A percentile compares a stretch with the other conserved stretches of the same genome.
phyloP scores from a whole-genome alignment of 2,329 filamentous ascomycete species.

The Xylariaceae sp. region DNA sequence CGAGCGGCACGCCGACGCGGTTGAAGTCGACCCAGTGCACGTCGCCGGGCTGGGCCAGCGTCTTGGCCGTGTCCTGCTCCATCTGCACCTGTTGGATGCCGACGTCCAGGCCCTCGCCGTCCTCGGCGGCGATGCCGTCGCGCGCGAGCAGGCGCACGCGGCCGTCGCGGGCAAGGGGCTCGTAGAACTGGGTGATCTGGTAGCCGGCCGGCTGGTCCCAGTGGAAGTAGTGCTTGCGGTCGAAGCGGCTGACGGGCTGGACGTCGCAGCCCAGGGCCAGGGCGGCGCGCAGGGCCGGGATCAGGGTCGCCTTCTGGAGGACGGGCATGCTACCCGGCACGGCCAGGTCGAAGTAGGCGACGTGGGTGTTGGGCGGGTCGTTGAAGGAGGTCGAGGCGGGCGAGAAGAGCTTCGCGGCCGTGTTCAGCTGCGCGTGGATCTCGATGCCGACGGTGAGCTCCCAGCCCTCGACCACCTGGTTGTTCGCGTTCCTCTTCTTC shows the following conservation, averaged over 20 bases:
- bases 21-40: constrained; percentile 87
- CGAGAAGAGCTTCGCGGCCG: constrained; percentile 83
- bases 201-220: constrained; percentile 96
- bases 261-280: constrained; percentile 75
- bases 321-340: constrained; percentile 82
- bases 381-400: constrained; percentile 57
- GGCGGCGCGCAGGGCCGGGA: constrained; percentile 86
- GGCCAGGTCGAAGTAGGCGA: constrained; percentile 80
- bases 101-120: constrained; percentile 62
- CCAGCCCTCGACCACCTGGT: constrained; percentile 62
- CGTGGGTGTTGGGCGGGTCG: constrained; percentile 73
- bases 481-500: constrained; percentile 37
- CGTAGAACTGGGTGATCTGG: constrained; percentile 95
- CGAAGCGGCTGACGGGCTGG: constrained; percentile 72
- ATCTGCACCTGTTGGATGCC: constrained; percentile 92
- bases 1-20: constrained; percentile 78
- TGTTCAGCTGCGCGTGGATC: constrained; percentile 94
- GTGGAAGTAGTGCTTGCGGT: constrained; percentile 98
- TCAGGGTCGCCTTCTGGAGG: constrained; percentile 74
- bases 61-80: constrained; percentile 97
- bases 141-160: constrained; percentile 60
- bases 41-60: constrained; percentile 65
- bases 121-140: constrained; percentile 72
- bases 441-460: constrained; percentile 94
- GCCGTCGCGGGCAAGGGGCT: constrained; percentile 63